Conservation (phyloP, 352 stramenopile species). For the Phytophthora foliorum region DNA sequence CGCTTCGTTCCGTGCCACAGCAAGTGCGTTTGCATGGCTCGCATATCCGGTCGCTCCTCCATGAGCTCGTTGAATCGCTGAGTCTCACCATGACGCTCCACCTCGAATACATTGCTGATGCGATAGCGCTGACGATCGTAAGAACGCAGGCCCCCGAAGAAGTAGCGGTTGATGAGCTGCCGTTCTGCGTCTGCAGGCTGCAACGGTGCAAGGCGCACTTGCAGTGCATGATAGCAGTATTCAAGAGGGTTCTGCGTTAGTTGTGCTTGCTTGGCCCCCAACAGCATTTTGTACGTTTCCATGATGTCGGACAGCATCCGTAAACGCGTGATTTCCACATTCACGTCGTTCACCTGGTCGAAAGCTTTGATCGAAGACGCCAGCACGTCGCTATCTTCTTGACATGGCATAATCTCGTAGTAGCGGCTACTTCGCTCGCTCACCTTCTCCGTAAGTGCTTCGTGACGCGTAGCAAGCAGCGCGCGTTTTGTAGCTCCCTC, state of each 20-base stretch:
- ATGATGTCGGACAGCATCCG: slow-evolving; percentile 75
- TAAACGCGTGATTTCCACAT: slow-evolving; percentile 73
- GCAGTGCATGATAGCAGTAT: slow-evolving; percentile 83
- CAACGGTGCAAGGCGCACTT: slow-evolving; percentile 63
- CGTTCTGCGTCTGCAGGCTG: slow-evolving; percentile 41
- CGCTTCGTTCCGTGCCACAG: slow-evolving; percentile 89
- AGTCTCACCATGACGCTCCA: slow-evolving; percentile 69
- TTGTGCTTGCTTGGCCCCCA: slow-evolving; percentile 59
- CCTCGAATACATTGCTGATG: slow-evolving; percentile 73
- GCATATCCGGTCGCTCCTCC: slow-evolving; percentile 44
- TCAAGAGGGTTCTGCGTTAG: slow-evolving; percentile 62
- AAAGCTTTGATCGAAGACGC: slow-evolving; percentile 71
- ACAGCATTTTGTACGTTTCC: slow-evolving; percentile 81
- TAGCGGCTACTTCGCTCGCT: slow-evolving; percentile 82
- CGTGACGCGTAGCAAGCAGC: slow-evolving; percentile 60
- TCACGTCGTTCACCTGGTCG: slow-evolving; percentile 61
- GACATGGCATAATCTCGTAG: slow-evolving; percentile 83
- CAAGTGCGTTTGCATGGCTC: slow-evolving; percentile 58
- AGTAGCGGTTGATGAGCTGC: slow-evolving; percentile 68
- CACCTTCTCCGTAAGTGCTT: slow-evolving; percentile 65
- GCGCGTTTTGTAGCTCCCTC: slow-evolving; percentile 48
- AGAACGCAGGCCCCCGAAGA: slow-evolving; percentile 58
- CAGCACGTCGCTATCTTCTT: slow-evolving; percentile 61
- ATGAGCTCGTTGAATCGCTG: slow-evolving; percentile 60
- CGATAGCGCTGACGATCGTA: slow-evolving; percentile 46